Conservation (phyloP, 2,329 filamentous ascomycete genomes). For the Metarhizium brunneum region DNA sequence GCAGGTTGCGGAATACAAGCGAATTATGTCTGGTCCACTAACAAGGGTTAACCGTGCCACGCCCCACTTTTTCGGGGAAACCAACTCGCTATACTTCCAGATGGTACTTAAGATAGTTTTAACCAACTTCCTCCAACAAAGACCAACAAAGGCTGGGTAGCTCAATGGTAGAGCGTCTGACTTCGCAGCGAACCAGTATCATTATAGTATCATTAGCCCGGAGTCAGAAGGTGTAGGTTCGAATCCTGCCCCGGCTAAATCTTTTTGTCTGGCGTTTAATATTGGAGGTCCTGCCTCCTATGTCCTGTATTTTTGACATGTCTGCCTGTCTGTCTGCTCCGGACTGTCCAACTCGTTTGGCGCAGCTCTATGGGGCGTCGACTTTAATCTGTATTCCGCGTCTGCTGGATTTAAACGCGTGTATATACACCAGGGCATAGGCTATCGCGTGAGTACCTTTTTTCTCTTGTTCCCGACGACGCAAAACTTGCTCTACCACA, state of each 20-base stretch:
- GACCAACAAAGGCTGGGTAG: too few species aligned
- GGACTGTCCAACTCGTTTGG: constrained; percentile 55
- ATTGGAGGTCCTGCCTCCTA: too few species aligned
- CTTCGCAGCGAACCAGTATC: constrained; percentile 31
- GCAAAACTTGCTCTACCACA: too few species aligned
- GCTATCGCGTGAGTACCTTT: constrained; percentile 35
- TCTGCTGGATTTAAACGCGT: constrained; percentile 44
- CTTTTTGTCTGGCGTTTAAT: too few species aligned
- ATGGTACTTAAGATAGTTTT: too few species aligned
- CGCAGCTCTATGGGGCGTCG: constrained; percentile 55
- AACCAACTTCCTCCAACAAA: too few species aligned
- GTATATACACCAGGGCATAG: constrained; percentile 56
- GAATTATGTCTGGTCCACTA: constrained; percentile 32
- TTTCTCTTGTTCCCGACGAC: neutral
- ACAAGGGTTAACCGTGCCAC: constrained; percentile 26
- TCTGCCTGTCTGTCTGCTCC: too few species aligned
- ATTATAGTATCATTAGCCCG: too few species aligned
- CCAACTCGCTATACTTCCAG: constrained; percentile 54
- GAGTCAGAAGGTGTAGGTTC: too few species aligned
- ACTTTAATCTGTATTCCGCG: constrained; percentile 52
- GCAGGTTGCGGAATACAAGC: neutral
- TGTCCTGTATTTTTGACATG: too few species aligned
- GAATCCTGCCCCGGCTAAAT: too few species aligned
- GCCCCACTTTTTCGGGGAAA: constrained; percentile 50
- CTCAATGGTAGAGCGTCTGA: too few species aligned